phyloP scores from a whole-genome alignment of 164 flowering plant genomes.

The Liriodendron chinense region DNA sequence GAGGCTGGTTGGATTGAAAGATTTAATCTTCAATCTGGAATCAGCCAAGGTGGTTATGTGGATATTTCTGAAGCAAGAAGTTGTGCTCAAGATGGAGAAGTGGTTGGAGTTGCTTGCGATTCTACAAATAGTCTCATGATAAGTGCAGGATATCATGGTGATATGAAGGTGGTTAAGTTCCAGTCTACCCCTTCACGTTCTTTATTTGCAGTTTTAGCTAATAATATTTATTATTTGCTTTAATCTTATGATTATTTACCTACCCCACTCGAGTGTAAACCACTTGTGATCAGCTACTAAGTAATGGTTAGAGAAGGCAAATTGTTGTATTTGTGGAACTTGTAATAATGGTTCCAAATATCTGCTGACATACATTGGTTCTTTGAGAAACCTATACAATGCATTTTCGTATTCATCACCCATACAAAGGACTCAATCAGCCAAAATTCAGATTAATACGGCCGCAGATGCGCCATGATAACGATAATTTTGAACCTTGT shows the following conservation, averaged over 20 bases:
- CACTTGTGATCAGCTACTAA: neutral
- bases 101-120: constrained; percentile 92
- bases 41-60: constrained; percentile 79
- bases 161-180: constrained; percentile 59
- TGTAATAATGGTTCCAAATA: neutral
- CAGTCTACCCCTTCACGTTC: neutral
- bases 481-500: too few species aligned
- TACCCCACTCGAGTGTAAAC: neutral
- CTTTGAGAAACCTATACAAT: neutral
- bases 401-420: neutral
- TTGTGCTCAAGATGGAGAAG: constrained; percentile 78
- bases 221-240: neutral
- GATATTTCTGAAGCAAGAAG: constrained; percentile 49
- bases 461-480: too few species aligned
- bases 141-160: constrained; percentile 93
- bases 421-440: neutral
- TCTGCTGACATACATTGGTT: neutral
- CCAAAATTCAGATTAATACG: too few species aligned
- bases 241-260: too few species aligned
- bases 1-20: constrained; percentile 97
- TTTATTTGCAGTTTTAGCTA: neutral
- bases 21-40: constrained; percentile 95
- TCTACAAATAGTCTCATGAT: constrained; percentile 84
- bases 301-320: neutral
- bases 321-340: neutral